Conservation (phyloP, 495 filamentous ascomycete species). For the Aspergillus heteromorphus region DNA sequence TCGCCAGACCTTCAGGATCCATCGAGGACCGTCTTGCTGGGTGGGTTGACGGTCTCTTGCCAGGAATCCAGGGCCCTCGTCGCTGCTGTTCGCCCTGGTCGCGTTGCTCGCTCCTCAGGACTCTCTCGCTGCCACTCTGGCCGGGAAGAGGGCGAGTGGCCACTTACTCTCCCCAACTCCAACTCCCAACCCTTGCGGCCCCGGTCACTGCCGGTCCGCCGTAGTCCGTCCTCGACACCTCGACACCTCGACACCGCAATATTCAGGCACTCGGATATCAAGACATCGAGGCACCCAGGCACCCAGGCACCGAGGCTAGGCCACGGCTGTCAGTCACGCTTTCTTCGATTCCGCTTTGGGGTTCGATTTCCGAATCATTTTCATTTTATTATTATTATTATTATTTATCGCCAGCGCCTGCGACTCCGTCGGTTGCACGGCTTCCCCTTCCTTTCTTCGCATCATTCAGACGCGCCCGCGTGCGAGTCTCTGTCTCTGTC, state of each 20-base stretch:
- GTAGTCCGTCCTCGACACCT: constrained; percentile 2
- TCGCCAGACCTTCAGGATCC: constrained; percentile 4
- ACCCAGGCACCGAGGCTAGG: too few relatives aligned
- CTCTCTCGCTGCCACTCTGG: too few relatives aligned
- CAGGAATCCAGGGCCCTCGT: background rate
- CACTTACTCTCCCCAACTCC: too few relatives aligned
- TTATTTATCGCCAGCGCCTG: background rate
- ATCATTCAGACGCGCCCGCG: constrained; percentile 3
- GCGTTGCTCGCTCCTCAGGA: too few relatives aligned
- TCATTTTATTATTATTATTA: constrained; percentile 1
- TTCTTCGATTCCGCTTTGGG: background rate
- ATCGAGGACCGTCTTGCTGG: background rate
- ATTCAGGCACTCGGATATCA: too few relatives aligned
- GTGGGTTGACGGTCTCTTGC: background rate
- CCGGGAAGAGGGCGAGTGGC: too few relatives aligned
- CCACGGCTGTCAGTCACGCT: constrained; percentile 3
- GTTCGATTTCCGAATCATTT: background rate
- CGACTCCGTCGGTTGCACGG: too few relatives aligned
- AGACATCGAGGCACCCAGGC: too few relatives aligned
- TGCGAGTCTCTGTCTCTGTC: background rate
- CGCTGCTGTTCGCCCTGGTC: background rate
- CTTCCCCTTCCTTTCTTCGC: background rate
- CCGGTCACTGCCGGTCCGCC: constrained; percentile 6
- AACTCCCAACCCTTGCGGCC: constrained; percentile 8
- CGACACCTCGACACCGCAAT: too few relatives aligned